Evolutionary conservation across 805 yeast genomes (phyloP).

Genomic region (Candida sanyiensis): DNA sequence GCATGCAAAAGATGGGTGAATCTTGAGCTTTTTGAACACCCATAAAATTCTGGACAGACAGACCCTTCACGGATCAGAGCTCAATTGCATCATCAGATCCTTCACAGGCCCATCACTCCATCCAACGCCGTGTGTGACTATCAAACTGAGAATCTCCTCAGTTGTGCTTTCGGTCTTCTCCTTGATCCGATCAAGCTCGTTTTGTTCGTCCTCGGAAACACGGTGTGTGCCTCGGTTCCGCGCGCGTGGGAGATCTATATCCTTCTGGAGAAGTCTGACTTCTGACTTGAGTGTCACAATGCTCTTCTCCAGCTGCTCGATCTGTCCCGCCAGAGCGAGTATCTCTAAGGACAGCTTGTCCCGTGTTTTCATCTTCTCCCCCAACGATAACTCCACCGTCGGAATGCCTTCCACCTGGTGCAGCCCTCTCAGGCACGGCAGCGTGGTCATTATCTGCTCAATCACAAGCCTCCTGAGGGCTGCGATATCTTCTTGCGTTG

Average conservation of each 20-base stretch:
- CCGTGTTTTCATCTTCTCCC: slow-evolving; percentile 10
- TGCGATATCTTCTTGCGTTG: slow-evolving; percentile 9
- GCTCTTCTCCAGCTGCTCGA: not conserved
- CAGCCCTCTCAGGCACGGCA: slow-evolving; percentile 21
- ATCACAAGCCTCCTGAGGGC: slow-evolving; percentile 15
- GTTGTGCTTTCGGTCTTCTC: too few species aligned
- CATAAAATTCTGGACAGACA: too few species aligned
- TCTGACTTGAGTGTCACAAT: not conserved
- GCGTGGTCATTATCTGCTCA: slow-evolving; percentile 15
- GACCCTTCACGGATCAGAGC: too few species aligned
- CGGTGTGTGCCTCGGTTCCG: not conserved
- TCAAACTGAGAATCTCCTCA: too few species aligned
- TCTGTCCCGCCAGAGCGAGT: slow-evolving; percentile 5
- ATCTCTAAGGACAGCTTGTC: slow-evolving; percentile 14
- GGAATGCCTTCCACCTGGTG: slow-evolving; percentile 25
- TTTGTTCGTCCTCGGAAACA: too few species aligned
- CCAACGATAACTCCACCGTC: slow-evolving; percentile 12
- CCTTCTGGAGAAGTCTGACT: slow-evolving; percentile 3
- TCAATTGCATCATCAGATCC: too few species aligned
- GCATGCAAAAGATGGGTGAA: too few species aligned
- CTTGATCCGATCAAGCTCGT: too few species aligned
- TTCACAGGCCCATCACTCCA: too few species aligned
- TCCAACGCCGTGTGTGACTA: too few species aligned
- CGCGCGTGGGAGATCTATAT: slow-evolving; percentile 1
- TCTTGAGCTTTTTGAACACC: too few species aligned